phyloP scores from a whole-genome alignment of 805 yeast species.

The Teunomyces funiuensis region DNA sequence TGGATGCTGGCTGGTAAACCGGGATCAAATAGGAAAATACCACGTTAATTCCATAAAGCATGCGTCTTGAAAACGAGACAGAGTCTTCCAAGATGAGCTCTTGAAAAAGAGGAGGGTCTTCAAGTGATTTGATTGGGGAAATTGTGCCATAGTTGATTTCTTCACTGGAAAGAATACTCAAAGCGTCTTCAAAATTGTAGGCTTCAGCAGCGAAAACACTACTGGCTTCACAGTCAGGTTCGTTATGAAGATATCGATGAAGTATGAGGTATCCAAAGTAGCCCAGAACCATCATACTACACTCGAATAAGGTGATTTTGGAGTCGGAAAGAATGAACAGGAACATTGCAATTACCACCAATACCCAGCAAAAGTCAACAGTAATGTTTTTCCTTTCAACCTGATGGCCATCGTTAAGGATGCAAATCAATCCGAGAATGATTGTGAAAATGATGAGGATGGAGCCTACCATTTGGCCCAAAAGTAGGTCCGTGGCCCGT shows the following conservation, averaged over 20 bases:
- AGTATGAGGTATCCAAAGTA: constrained; percentile 27
- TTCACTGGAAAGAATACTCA: constrained; percentile 19
- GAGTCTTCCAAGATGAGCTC: constrained; percentile 6
- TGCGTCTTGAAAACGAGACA: constrained; percentile 2
- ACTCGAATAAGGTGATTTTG: constrained; percentile 30
- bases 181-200: constrained; percentile 23
- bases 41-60: constrained; percentile 13
- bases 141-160: constrained; percentile 9
- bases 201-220: constrained; percentile 8
- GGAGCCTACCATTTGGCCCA: constrained; percentile 41
- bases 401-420: constrained; percentile 22
- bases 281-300: constrained; percentile 22
- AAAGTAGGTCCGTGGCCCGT: constrained; percentile 30
- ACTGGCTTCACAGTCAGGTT: neutral
- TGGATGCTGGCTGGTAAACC: constrained; percentile 6
- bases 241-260: constrained; percentile 15
- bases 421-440: constrained; percentile 33
- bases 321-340: constrained; percentile 34
- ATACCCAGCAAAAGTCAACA: constrained; percentile 30
- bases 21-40: constrained; percentile 17
- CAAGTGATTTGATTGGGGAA: constrained; percentile 10
- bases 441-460: constrained; percentile 32
- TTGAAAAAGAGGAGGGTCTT: neutral
- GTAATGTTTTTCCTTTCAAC: constrained; percentile 18
- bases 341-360: constrained; percentile 25